Base-by-base conservation (phyloP, 2,329 filamentous ascomycete species). In the Ophiostoma quercus region DNA sequence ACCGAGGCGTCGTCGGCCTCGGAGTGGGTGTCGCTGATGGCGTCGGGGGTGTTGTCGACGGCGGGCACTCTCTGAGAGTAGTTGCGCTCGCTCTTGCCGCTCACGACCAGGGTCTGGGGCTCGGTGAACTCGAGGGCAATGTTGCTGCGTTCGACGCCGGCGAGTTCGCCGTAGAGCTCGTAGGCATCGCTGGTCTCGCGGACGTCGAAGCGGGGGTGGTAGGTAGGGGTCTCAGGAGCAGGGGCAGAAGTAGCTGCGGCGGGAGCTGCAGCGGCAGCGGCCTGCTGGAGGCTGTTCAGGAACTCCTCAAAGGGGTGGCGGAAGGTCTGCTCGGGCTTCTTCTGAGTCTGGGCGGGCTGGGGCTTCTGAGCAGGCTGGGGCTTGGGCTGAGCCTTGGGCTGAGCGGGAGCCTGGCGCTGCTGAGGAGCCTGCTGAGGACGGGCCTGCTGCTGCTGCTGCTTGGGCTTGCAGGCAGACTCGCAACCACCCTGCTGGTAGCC, bases 91-190 rank as follows among this genome's bases (percentile, higher is more conserved):
- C 87, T 84, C 73, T 84, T 87, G 76, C 92, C 92, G 71, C 86
- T 87, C 77, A 95, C 83, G 73, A 87, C 84, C 62, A 94, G 81
- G 19, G 90, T 93, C 80, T 91, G 88, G 60, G 85, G 82, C 77
- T 94, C 91, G 71, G 87, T 88, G 83, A 94, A 94, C 77, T 94
- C 91, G 77, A 94, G 90, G 77, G 85, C 82, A 76, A 95, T 82
- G 76, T 93, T 83, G 75, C 91, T 87, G 80, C 92, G 90, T 73
- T 86, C 85, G 74, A 94, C 83, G 69, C 92, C 92, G 0, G 91
- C 89, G 6, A 94, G 86, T 79, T 94, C 91, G 75, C 91, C 92
- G 75, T 94, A 87, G 25, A 94, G 88, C 79, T 94, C 89, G 77
- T 92, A 94, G 73, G 82, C 78, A 6, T 87, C 80, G 72, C 85